Base-by-base conservation (phyloP, 139 green algal species). In the Mychonastes homosphaera region DNA sequence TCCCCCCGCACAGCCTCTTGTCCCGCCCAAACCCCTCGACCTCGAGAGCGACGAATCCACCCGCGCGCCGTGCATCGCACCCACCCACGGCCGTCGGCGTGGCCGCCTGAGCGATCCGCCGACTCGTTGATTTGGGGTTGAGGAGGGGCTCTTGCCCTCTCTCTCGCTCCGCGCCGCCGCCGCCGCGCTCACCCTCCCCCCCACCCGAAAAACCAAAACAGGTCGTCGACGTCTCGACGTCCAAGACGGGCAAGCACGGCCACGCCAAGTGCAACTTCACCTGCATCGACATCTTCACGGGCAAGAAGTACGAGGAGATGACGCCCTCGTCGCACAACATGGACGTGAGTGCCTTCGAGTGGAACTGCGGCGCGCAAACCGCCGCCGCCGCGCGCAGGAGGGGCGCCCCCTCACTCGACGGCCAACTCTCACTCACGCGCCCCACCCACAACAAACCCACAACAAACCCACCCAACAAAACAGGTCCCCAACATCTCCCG, bases 211-310 rank as follows among this genome's bases (percentile, higher is more conserved):
- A n/a, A n/a, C n/a, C n/a, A n/a, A n/a, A n/a, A n/a, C 81, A 97
- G 90, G 92, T 99, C 2, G 79, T 89, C 19, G 93, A 99, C 57
- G 92, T 99, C 53, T 94, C 92, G 40, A 99, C 93, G 49, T 98
- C 93, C 51, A 99, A 99, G 85, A 99, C 93, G 28, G 93, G 93
- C 64, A 99, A 99, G 89, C 93, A 99, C 87, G 93, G 93, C 51
- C 88, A 98, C 80, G 93, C 93, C 36, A 99, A 99, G 88, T 99
- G 93, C 74, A 84, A 96, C 71, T 99, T 99, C 62, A 72, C 87
- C 5, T 89, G 68, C 36, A 84, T 94, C 40, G 91, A 98, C 65
- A 97, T 99, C 65, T 99, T 98, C 86, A 96, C 87, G 33, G 77
- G 77, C 69, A 99, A 97, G 87, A 99, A 98, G 78, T 81, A 94